Evolutionary conservation across 1,139 yeast species (phyloP), one percentile per base, ranked within the genome.

Genomic region (Hyphopichia pseudoburtonii): DNA sequence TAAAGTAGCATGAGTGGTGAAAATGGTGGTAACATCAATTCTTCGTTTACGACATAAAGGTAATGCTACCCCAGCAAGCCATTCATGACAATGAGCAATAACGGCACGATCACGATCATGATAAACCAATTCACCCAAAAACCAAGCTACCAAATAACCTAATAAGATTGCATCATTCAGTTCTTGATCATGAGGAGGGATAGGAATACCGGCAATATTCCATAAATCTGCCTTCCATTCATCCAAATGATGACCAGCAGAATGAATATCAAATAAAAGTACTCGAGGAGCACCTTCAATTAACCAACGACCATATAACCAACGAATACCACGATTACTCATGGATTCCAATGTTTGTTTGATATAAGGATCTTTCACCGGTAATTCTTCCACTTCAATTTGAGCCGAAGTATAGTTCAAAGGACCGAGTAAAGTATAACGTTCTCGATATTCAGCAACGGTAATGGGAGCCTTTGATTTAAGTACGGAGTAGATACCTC

Each of bases 281-380:
- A 92, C 97, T 35, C 95, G 70, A 12, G 98, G 98, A 1, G 97
- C 96, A 17, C 97, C 97, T 60, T 92, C 98, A 54, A 92, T 88
- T 53, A 92, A 78, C 98, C 98, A 92, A 45, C 97, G 78, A 30
- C 97, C 97, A 53, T 92, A 90, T 38, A 89, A 69, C 74, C 86
- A 87, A 43, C 75, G 69, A 50, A 92, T 77, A 17, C 98, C 98
- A 33, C 96, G 74, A 24, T 76, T 75, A 37, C 78, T 66, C 96
- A 88, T 87, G 17, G 86, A 71, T 42, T 82, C 82, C 51, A 84
- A 68, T 33, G 94, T 74, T 31, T 72, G 70, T 54, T 75, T 78
- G 48, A 85, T 61, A 37, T 76, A 72, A 7, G 79, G 76, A 46
- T 83, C 87, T 32, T 76, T 76, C 33, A 82, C 82, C 0, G 86